Percentiles rank a stretch among this genome's conserved stretches.
Conservation (phyloP, 2,329 filamentous ascomycete genomes). For the Sporothrix sp. region DNA sequence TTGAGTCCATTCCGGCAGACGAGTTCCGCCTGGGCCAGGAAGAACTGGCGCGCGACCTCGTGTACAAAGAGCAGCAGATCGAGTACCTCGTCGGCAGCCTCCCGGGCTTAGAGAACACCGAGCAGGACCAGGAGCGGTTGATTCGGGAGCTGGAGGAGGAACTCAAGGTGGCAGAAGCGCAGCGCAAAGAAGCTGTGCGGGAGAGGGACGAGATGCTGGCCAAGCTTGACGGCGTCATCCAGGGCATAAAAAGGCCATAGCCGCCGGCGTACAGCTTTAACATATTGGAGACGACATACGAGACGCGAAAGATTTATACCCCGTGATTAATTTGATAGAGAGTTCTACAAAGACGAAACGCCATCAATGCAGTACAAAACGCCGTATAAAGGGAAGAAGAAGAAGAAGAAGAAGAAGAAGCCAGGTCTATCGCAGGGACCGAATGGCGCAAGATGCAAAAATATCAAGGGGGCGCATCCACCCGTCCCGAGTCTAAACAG, state of each 20-base stretch:
- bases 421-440: no score
- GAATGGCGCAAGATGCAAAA: no score
- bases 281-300: not conserved
- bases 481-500: not conserved
- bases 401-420: not conserved
- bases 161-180: slow-evolving; percentile 51
- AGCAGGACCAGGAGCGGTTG: slow-evolving; percentile 61
- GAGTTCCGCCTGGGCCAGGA: slow-evolving; percentile 58
- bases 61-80: slow-evolving; percentile 75
- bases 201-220: slow-evolving; percentile 53
- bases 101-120: slow-evolving; percentile 69
- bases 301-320: slow-evolving; percentile 9
- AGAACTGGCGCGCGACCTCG: slow-evolving; percentile 66
- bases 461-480: no score
- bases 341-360: not conserved
- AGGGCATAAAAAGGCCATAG: slow-evolving; percentile 43
- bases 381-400: not conserved
- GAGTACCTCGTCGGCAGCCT: slow-evolving; percentile 65
- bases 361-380: not conserved
- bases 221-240: slow-evolving; percentile 51
- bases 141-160: slow-evolving; percentile 58
- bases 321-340: not conserved
- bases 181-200: slow-evolving; percentile 52
- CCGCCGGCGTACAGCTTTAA: no score
- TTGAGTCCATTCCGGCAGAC: slow-evolving; percentile 52